Conservation (phyloP, 2,329 filamentous ascomycete species). For the Scedosporium dehoogii region DNA sequence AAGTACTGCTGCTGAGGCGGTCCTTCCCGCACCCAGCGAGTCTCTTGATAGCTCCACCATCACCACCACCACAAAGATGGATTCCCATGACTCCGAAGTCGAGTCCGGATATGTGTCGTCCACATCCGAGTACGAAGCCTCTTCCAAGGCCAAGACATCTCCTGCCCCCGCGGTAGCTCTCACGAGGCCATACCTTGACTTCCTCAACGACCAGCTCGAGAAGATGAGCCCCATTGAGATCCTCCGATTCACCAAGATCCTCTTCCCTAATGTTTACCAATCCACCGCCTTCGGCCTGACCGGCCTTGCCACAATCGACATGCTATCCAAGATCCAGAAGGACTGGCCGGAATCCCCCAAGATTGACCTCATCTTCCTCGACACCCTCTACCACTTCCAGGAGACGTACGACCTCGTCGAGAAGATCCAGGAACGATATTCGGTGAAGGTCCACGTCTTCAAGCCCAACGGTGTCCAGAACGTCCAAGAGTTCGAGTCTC, state of each 20-base stretch:
- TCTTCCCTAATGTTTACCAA: constrained; percentile 83
- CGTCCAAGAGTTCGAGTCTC: constrained; percentile 66
- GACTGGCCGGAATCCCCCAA: constrained; percentile 49
- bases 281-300: constrained; percentile 76
- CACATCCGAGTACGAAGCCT: constrained; percentile 28
- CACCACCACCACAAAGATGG: constrained; percentile 29
- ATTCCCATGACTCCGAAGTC: constrained; percentile 27
- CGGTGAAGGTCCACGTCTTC: constrained; percentile 78
- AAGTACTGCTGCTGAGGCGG: not conserved
- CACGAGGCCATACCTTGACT: constrained; percentile 77
- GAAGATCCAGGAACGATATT: constrained; percentile 65
- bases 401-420: constrained; percentile 69
- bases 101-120: constrained; percentile 81
- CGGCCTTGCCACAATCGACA: constrained; percentile 74
- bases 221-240: constrained; percentile 84
- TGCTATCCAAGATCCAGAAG: constrained; percentile 65
- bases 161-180: constrained; percentile 62
- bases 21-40: constrained; percentile 8
- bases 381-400: constrained; percentile 73
- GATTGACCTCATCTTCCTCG: constrained; percentile 67
- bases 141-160: constrained; percentile 15
- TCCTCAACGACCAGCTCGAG: constrained; percentile 83
- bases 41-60: constrained; percentile 12
- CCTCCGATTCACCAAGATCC: constrained; percentile 81
- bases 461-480: constrained; percentile 70